phyloP scores from a whole-genome alignment of 768 basidiomycete genomes.

The Austroboletus eburneus region DNA sequence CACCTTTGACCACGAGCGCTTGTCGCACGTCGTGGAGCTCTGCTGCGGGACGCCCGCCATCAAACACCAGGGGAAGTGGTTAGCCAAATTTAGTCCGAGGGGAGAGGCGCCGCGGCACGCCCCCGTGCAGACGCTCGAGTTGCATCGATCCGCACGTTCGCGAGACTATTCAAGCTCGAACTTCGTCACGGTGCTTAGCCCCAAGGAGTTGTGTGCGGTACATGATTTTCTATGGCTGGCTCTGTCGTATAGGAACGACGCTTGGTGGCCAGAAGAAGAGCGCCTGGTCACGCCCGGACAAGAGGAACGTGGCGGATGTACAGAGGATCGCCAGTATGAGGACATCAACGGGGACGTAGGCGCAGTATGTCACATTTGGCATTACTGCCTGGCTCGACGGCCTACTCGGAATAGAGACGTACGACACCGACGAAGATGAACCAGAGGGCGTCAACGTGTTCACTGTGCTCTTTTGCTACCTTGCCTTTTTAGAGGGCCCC shows the following conservation, averaged over 20 bases:
- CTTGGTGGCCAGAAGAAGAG: constrained; percentile 1
- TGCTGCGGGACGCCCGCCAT: not conserved
- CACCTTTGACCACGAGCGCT: constrained; percentile 6
- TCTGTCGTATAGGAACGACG: constrained; percentile 28
- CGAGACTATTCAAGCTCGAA: too few species aligned
- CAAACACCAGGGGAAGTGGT: too few species aligned
- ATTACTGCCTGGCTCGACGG: too few species aligned
- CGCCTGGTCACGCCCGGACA: not conserved
- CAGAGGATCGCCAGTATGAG: too few species aligned
- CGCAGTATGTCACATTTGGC: too few species aligned
- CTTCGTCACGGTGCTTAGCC: constrained; percentile 28
- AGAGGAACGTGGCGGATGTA: too few species aligned
- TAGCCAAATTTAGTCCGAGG: not conserved
- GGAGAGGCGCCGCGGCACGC: not conserved
- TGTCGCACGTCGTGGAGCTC: constrained; percentile 22
- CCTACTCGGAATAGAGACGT: too few species aligned
- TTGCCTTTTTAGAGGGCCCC: constrained; percentile 8
- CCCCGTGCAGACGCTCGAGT: not conserved
- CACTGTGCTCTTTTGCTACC: constrained; percentile 12
- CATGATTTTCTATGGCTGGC: constrained; percentile 43
- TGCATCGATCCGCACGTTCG: not conserved
- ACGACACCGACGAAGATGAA: too few species aligned
- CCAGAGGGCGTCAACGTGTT: constrained; percentile 11
- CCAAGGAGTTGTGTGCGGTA: constrained; percentile 35
- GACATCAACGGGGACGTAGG: too few species aligned